Conservation (phyloP, 2,329 filamentous ascomycete genomes). For the Acrocalymma vagum region DNA sequence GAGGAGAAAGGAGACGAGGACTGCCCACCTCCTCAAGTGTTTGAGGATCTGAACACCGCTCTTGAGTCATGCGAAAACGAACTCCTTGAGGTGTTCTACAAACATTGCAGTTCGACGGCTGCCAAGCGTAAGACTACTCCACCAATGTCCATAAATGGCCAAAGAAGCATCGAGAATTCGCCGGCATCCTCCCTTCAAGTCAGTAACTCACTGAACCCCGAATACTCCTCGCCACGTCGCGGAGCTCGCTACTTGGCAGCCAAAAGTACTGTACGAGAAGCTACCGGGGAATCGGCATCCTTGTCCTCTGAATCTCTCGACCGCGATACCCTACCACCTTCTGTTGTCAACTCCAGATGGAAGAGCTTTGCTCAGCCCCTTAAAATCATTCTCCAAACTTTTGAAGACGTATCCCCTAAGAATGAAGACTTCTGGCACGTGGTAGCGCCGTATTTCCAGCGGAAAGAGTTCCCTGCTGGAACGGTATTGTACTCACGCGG, state of each 20-base stretch:
- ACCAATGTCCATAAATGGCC: conserved; percentile 41
- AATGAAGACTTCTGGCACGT: conserved; percentile 97
- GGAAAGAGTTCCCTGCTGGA: conserved; percentile 72
- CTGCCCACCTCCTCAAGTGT: conserved; percentile 65
- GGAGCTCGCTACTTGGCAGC: conserved; percentile 82
- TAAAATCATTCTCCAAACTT: conserved; percentile 92
- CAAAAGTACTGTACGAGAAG: conserved; percentile 73
- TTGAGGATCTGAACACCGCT: conserved; percentile 90
- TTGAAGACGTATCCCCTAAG: conserved; percentile 83
- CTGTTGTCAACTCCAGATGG: conserved; percentile 67
- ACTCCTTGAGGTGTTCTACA: conserved; percentile 72
- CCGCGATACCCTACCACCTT: conserved; percentile 11
- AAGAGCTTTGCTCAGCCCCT: conserved; percentile 89
- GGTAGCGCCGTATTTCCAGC: conserved; percentile 76
- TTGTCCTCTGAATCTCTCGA: conserved; percentile 22
- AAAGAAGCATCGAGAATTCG: conserved; percentile 24
- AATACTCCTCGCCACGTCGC: conserved; percentile 79
- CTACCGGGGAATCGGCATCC: conserved; percentile 5
- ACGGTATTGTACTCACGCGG: conserved; percentile 80
- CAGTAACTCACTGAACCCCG: conserved; percentile 59
- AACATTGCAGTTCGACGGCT: conserved; percentile 44
- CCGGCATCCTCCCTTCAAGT: conserved; percentile 32
- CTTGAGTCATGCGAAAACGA: conserved; percentile 96
- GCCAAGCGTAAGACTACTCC: conserved; percentile 55
- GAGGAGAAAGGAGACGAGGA: conserved; percentile 73